Evolutionary conservation across 768 basidiomycete genomes (phyloP).

Genomic region (Lepiota subincarnata): DNA sequence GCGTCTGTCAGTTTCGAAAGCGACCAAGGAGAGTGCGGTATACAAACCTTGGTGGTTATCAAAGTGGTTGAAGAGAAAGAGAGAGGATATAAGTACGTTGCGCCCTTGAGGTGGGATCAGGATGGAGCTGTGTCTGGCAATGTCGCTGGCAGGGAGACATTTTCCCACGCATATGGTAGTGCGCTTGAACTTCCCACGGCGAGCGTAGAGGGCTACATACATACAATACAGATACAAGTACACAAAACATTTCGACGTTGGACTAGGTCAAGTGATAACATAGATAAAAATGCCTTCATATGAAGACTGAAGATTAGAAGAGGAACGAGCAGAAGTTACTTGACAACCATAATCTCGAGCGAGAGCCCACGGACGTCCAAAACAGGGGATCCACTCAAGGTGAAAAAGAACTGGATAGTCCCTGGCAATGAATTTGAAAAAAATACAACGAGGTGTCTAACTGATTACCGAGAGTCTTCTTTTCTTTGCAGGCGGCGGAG

Average conservation of each 20-base stretch:
- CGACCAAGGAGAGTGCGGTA: not conserved
- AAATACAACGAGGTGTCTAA: not conserved
- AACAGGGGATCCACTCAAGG: slow-evolving; percentile 15
- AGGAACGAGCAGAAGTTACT: slow-evolving; percentile 18
- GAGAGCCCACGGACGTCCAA: slow-evolving; percentile 5
- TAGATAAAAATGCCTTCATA: slow-evolving; percentile 5
- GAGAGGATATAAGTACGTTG: slow-evolving; percentile 5
- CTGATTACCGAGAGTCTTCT: slow-evolving; percentile 34
- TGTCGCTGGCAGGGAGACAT: slow-evolving; percentile 9
- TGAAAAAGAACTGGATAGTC: slow-evolving; percentile 7
- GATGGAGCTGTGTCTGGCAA: slow-evolving; percentile 11
- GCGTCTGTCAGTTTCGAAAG: not conserved
- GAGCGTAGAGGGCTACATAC: not conserved
- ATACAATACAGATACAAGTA: slow-evolving; percentile 11
- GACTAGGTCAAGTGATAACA: slow-evolving; percentile 4
- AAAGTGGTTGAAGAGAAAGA: not conserved
- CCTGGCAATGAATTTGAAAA: slow-evolving; percentile 1
- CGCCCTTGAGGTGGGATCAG: slow-evolving; percentile 1
- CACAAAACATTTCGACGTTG: slow-evolving; percentile 5
- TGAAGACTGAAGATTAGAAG: slow-evolving; percentile 3
- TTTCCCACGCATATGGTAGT: slow-evolving; percentile 6
- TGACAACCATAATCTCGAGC: slow-evolving; percentile 8
- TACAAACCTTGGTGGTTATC: slow-evolving; percentile 8
- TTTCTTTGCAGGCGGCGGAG: slow-evolving; percentile 46
- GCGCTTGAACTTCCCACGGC: slow-evolving; percentile 10